These are phyloP conservation scores for Mycena latifolia DNA, from an alignment of 768 basidiomycete genomes.

Conservation along the genomic window DNA sequence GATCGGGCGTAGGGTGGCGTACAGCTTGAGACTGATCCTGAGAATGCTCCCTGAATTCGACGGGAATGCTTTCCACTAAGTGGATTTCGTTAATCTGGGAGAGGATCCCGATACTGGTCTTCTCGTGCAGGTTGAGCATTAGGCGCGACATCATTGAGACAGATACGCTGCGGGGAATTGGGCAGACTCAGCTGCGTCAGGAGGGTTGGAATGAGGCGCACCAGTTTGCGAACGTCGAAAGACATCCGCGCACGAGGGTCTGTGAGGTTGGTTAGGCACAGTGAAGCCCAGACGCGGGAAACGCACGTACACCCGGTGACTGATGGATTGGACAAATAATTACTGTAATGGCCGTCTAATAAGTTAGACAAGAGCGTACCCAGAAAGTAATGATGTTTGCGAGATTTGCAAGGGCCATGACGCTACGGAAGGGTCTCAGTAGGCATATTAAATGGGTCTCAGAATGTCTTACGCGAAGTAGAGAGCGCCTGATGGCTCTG, in stretches of 20 bases:
- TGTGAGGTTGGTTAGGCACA: not conserved
- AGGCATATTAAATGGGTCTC: no score
- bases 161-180: constrained; percentile 1
- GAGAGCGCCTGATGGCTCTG: not conserved
- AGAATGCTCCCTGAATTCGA: no score
- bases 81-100: no score
- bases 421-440: no score
- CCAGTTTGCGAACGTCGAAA: constrained; percentile 24
- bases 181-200: no score
- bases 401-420: constrained; percentile 9
- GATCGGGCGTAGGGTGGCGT: no score
- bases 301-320: no score
- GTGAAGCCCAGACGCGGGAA: no score
- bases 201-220: not conserved
- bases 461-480: constrained; percentile 16
- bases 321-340: no score
- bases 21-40: no score
- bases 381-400: constrained; percentile 9
- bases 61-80: no score
- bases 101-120: not conserved
- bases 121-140: constrained; percentile 18
- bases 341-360: no score
- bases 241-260: constrained; percentile 5
- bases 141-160: constrained; percentile 9
- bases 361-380: not conserved